Percentiles rank a stretch among this genome's conserved stretches.
These are phyloP conservation scores for Chytridium lagenaria DNA, from an alignment of 371 early-diverging fungal species.

Conservation along the genomic window DNA sequence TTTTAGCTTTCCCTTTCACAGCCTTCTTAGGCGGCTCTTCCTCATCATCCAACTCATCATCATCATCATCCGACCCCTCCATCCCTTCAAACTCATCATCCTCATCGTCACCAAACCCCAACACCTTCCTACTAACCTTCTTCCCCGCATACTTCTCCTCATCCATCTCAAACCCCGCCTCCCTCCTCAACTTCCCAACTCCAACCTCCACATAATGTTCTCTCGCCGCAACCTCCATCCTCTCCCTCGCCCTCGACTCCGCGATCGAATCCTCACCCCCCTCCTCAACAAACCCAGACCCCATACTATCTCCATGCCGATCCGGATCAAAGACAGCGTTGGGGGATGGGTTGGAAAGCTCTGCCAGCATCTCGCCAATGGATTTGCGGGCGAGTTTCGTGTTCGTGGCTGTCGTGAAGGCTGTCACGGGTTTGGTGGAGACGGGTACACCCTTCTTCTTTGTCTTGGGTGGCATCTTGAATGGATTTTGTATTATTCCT, in stretches of 20 bases:
- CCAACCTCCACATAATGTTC: slow-evolving; percentile 61
- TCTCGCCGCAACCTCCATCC: slow-evolving; percentile 19
- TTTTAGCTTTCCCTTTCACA: not conserved
- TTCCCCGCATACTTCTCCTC: slow-evolving; percentile 42
- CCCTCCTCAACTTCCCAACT: slow-evolving; percentile 61
- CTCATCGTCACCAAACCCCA: slow-evolving; percentile 22
- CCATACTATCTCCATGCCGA: slow-evolving; percentile 68
- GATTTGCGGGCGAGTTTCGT: slow-evolving; percentile 14
- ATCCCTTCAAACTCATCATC: not conserved
- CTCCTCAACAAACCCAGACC: slow-evolving; percentile 10
- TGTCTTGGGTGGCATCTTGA: not conserved
- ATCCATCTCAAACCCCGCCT: slow-evolving; percentile 41
- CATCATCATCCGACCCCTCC: not conserved
- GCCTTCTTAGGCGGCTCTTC: slow-evolving; percentile 30
- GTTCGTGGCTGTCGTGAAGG: too few species aligned
- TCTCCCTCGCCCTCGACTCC: slow-evolving; percentile 43
- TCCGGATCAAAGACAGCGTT: slow-evolving; percentile 55
- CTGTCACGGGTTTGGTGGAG: not conserved
- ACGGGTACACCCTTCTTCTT: not conserved
- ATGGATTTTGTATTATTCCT: too few species aligned
- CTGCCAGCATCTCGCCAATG: slow-evolving; percentile 42
- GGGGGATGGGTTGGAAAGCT: slow-evolving; percentile 57
- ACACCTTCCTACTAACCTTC: slow-evolving; percentile 28
- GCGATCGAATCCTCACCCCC: slow-evolving; percentile 47
- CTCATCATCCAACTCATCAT: slow-evolving; percentile 38